These are phyloP conservation scores for Myrica gale DNA, from an alignment of 306 rosid genomes.

Conservation along the genomic window DNA sequence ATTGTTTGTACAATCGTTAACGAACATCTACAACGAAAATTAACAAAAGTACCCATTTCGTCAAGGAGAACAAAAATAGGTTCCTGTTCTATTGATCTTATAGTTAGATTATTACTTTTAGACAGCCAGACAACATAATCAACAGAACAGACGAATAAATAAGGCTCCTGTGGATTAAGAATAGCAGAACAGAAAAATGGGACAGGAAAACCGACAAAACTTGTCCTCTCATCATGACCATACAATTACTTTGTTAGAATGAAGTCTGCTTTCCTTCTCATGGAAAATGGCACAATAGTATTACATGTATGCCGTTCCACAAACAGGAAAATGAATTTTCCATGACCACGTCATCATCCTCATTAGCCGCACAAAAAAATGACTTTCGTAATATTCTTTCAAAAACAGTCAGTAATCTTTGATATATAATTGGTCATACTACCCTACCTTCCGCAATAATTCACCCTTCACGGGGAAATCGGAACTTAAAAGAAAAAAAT, in stretches of 20 bases:
- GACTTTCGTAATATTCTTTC: not conserved
- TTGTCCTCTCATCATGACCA: not conserved
- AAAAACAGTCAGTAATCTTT: not conserved
- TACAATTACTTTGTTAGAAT: not conserved
- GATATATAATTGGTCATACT: not conserved
- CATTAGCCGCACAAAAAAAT: not conserved
- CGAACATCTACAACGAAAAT: constrained; percentile 12
- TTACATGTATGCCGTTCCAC: too few species aligned
- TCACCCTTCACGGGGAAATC: not conserved
- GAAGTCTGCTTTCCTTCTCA: not conserved
- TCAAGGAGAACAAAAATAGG: constrained; percentile 7
- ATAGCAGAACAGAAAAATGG: not conserved
- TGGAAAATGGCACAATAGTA: not conserved
- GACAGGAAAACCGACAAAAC: not conserved
- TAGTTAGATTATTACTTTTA: constrained; percentile 3
- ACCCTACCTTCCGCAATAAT: not conserved
- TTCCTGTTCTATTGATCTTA: not conserved
- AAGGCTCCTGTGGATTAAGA: not conserved
- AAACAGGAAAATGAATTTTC: not conserved
- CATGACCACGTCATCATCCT: not conserved
- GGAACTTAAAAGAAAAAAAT: not conserved
- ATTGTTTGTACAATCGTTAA: constrained; percentile 5
- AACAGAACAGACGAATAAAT: not conserved
- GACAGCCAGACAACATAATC: constrained; percentile 1
- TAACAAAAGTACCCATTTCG: not conserved